Evolutionary conservation across 148 eudicot species (phyloP).

Genomic region (Fallopia convolvulus): DNA sequence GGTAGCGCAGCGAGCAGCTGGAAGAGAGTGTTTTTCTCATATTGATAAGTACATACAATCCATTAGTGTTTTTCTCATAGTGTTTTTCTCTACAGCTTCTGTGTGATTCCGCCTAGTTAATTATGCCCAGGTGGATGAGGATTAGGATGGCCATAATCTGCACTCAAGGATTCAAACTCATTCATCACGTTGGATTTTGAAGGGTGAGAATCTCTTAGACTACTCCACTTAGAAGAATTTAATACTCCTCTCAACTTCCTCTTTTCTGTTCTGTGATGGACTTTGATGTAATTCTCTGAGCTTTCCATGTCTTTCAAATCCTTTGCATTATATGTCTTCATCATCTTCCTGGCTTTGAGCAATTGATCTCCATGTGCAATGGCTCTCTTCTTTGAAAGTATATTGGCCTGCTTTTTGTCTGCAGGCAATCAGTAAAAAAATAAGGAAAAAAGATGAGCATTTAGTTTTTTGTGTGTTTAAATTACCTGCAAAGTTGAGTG

Average conservation of each 20-base stretch:
- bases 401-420: not conserved
- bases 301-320: not conserved
- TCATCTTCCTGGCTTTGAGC: not conserved
- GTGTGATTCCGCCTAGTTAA: not conserved
- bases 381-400: not conserved
- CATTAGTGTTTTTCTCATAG: too few species aligned
- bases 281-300: not conserved
- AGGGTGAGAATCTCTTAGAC: not conserved
- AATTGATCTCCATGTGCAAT: not conserved
- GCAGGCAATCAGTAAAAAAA: not conserved
- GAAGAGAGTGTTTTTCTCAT: too few species aligned
- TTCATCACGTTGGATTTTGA: not conserved
- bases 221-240: not conserved
- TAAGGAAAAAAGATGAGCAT: not conserved
- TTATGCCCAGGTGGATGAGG: slow-evolving; percentile 1
- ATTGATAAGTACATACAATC: too few species aligned
- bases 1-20: too few species aligned
- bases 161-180: not conserved
- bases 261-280: not conserved
- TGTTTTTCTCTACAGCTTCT: not conserved
- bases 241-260: not conserved
- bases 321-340: not conserved
- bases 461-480: not conserved
- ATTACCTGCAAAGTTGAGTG: not conserved
- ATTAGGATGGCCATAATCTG: not conserved